A percentile compares a stretch with the other conserved stretches of the same genome.
Evolutionary conservation across 2,329 filamentous ascomycete genomes (phyloP).

Genomic region (Monilinia aucupariae): DNA sequence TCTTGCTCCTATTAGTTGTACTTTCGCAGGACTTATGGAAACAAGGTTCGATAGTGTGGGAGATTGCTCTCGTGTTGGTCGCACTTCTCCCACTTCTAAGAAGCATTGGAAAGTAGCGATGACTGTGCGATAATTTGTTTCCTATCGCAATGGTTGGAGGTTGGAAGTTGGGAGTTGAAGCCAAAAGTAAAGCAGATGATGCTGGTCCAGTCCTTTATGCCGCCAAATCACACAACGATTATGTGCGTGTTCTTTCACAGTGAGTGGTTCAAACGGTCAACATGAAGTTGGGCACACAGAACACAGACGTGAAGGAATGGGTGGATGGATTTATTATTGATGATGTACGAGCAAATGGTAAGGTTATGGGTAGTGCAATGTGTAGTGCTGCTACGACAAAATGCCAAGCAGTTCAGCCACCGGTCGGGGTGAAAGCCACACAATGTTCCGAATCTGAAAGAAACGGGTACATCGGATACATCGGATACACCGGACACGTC

Average conservation of each 20-base stretch:
- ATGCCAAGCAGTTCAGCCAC: conserved; percentile 8
- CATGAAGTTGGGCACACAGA: conserved; percentile 6
- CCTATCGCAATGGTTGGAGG: conserved; percentile 4
- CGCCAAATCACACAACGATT: conserved; percentile 2
- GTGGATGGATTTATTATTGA: neutral
- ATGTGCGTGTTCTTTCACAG: conserved; percentile 5
- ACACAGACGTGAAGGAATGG: neutral
- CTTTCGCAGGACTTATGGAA: conserved; percentile 19
- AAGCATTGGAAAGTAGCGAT: conserved; percentile 14
- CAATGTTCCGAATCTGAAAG: conserved; percentile 6
- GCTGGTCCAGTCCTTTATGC: neutral
- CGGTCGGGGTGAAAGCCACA: conserved; percentile 6
- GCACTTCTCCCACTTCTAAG: conserved; percentile 23
- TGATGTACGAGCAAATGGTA: too few relatives aligned
- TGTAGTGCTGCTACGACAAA: neutral
- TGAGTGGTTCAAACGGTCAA: neutral
- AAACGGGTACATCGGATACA: too few relatives aligned
- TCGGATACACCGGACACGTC: too few relatives aligned
- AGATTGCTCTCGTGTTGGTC: conserved; percentile 28
- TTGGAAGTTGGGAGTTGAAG: neutral
- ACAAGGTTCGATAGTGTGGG: conserved; percentile 28
- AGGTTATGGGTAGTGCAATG: neutral
- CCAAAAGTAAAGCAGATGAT: conserved; percentile 6
- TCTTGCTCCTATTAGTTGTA: neutral
- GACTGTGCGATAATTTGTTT: neutral